phyloP scores from a whole-genome alignment of 2,329 filamentous ascomycete species.

The Penicillium digitatum region DNA sequence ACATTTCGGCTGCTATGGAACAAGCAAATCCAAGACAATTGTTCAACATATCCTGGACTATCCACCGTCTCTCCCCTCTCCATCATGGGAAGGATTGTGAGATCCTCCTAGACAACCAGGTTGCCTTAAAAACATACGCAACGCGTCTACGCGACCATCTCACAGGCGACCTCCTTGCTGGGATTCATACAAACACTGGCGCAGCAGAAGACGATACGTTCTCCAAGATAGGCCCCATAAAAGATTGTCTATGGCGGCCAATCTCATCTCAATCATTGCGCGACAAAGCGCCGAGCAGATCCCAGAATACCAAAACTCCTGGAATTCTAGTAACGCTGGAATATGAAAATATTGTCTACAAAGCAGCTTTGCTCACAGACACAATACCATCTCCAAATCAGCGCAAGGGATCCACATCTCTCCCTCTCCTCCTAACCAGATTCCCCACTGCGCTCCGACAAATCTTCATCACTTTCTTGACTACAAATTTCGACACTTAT shows the following conservation, averaged over 20 bases:
- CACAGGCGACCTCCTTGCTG: conserved; percentile 48
- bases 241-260: conserved; percentile 45
- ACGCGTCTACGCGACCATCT: conserved; percentile 48
- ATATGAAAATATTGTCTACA: conserved; percentile 50
- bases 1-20: conserved; percentile 20
- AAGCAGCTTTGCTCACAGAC: conserved; percentile 48
- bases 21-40: conserved; percentile 37
- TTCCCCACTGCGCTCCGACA: conserved; percentile 50
- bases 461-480: conserved; percentile 48
- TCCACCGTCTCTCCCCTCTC: conserved; percentile 53
- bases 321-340: conserved; percentile 50
- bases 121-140: conserved; percentile 45
- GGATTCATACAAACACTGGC: conserved; percentile 39
- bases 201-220: conserved; percentile 37
- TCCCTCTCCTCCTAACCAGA: conserved; percentile 51
- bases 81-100: conserved; percentile 44
- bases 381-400: conserved; percentile 19
- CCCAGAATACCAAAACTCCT: conserved; percentile 19
- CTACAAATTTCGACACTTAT: conserved; percentile 50
- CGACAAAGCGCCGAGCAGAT: conserved; percentile 25
- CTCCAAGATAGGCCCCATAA: conserved; percentile 46
- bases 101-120: conserved; percentile 33
- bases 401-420: conserved; percentile 41
- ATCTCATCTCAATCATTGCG: conserved; percentile 34
- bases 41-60: conserved; percentile 52